A percentile compares a stretch with the other conserved stretches of the same genome.
phyloP scores from a whole-genome alignment of 495 filamentous ascomycete species.

The Cercophora sp. region DNA sequence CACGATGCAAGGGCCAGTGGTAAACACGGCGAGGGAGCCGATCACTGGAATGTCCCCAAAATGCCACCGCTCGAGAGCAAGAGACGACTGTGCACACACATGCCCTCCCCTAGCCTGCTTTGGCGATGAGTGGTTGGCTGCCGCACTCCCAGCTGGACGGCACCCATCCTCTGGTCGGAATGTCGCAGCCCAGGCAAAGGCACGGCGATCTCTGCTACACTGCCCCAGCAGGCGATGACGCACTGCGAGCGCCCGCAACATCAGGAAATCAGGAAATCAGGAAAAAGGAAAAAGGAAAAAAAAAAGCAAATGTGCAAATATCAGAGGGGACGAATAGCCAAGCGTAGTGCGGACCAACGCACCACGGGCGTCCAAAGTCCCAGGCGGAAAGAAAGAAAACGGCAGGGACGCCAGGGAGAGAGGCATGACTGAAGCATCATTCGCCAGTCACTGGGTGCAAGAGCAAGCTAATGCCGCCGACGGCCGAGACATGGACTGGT shows the following conservation, averaged over 20 bases:
- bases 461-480: constrained; percentile 17
- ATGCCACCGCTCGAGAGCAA: not conserved
- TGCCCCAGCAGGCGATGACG: no score
- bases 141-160: no score
- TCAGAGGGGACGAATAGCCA: not conserved
- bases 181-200: not conserved
- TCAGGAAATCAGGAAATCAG: no score
- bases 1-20: constrained; percentile 3
- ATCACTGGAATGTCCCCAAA: constrained; percentile 10
- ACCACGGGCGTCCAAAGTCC: no score
- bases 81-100: not conserved
- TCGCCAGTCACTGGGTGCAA: not conserved
- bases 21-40: constrained; percentile 14
- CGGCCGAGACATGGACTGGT: constrained; percentile 23
- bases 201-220: not conserved
- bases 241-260: no score
- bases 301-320: not conserved
- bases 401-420: not conserved
- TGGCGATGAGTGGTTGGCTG: no score
- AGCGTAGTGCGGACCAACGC: not conserved
- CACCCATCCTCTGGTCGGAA: no score
- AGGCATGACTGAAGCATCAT: not conserved
- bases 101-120: no score
- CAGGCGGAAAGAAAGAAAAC: not conserved
- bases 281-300: no score